phyloP scores from a whole-genome alignment of 345 rosid species.

The Eucalyptus curtisii region DNA sequence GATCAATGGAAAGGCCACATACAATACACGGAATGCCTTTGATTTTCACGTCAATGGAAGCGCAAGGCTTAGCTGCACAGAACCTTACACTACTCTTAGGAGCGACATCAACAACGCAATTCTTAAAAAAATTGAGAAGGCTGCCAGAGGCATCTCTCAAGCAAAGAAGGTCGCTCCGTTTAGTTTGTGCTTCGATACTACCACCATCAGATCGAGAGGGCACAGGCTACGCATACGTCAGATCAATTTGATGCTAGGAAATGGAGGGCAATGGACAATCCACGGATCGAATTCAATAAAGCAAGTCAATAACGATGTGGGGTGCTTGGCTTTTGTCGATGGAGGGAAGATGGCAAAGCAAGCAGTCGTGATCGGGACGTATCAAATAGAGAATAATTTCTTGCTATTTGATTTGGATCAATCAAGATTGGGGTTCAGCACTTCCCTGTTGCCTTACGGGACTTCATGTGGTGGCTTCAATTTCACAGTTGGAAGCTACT shows the following conservation, averaged over 20 bases:
- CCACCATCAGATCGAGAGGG: not conserved
- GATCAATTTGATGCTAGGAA: not conserved
- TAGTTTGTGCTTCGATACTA: not conserved
- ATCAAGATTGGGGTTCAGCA: conserved; percentile 18
- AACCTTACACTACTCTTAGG: conserved; percentile 7
- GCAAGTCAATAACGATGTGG: not conserved
- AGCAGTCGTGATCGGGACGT: conserved; percentile 12
- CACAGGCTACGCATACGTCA: not conserved
- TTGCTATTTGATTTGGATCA: conserved; percentile 11
- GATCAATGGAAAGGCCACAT: not conserved
- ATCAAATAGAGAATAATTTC: conserved; percentile 18
- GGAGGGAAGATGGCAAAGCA: not conserved
- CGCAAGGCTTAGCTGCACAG: conserved; percentile 4
- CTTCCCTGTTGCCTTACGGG: not conserved
- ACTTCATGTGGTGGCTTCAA: not conserved
- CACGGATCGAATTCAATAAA: not conserved
- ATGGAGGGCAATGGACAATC: not conserved
- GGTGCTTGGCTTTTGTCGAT: not conserved
- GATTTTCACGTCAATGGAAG: not conserved
- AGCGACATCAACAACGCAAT: conserved; percentile 1
- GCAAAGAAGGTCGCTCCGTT: not conserved
- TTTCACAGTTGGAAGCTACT: not conserved
- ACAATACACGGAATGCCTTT: not conserved
- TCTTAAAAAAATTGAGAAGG: not conserved
- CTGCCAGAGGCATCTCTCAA: not conserved